Percentiles rank a stretch among this genome's conserved stretches.
Conservation (phyloP, 495 filamentous ascomycete species). For the Rhypophila decipiens region DNA sequence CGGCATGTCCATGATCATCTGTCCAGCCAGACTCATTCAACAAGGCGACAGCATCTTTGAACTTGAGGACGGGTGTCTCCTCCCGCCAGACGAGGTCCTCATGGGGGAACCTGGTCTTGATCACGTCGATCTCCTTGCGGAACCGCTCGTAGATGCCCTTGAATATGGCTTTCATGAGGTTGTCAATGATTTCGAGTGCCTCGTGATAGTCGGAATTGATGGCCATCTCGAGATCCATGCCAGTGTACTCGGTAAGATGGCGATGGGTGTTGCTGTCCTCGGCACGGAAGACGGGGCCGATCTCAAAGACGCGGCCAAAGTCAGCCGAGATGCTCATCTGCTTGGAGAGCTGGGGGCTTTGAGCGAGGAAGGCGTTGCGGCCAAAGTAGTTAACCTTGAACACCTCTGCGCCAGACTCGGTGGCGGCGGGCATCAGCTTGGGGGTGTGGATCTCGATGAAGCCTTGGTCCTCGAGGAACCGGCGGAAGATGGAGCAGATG, state of each 20-base stretch:
- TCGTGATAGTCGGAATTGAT: conserved; percentile 90
- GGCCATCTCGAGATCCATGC: conserved; percentile 90
- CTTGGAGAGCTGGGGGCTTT: conserved; percentile 91
- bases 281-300: conserved; percentile 93
- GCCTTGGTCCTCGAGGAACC: conserved; percentile 65
- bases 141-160: conserved; percentile 65
- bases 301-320: conserved; percentile 84
- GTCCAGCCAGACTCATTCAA: conserved; percentile 76
- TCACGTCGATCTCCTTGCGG: conserved; percentile 58
- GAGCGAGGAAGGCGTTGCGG: conserved; percentile 78
- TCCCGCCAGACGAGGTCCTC: conserved; percentile 68
- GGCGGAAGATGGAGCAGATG: conserved; percentile 73
- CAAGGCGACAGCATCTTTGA: conserved; percentile 70
- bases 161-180: conserved; percentile 84
- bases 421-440: conserved; percentile 83
- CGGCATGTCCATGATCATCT: conserved; percentile 63
- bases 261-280: conserved; percentile 96
- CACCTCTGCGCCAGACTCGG: conserved; percentile 89
- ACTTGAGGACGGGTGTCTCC: conserved; percentile 72
- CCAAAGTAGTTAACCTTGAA: conserved; percentile 95
- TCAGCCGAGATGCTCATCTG: conserved; percentile 93
- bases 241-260: conserved; percentile 93
- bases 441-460: conserved; percentile 93
- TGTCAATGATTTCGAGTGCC: conserved; percentile 72
- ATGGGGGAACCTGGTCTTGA: conserved; percentile 55